Evolutionary conservation across 306 rosid genomes (phyloP).

Genomic region (Cucurbita ficifolia): DNA sequence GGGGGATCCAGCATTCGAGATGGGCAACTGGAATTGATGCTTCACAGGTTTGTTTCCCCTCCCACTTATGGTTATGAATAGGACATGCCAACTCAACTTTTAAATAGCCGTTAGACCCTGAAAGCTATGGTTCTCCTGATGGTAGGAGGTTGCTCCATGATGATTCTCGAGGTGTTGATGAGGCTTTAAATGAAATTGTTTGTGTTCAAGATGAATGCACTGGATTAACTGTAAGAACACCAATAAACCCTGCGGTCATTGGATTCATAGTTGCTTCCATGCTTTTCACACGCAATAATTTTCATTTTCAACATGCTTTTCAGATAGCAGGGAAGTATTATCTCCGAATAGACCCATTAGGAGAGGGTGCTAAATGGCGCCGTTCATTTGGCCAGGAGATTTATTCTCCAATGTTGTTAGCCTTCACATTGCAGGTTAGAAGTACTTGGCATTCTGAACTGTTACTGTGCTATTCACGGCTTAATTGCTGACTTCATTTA

Average conservation of each 20-base stretch:
- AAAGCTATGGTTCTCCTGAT: not conserved
- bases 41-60: constrained; percentile 20
- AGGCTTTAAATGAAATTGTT: constrained; percentile 64
- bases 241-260: not conserved
- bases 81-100: not conserved
- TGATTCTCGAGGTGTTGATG: constrained; percentile 72
- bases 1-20: constrained; percentile 30
- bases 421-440: constrained; percentile 50
- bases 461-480: not conserved
- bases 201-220: constrained; percentile 42
- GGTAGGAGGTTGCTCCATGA: constrained; percentile 59
- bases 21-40: constrained; percentile 37
- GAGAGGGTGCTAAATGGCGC: constrained; percentile 91
- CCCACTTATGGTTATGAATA: not conserved
- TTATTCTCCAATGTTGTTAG: constrained; percentile 62
- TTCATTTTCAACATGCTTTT: not conserved
- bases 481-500: not conserved
- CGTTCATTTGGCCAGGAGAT: constrained; percentile 78
- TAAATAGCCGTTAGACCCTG: not conserved
- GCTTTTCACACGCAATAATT: not conserved
- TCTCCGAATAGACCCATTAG: constrained; percentile 50
- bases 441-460: not conserved
- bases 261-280: not conserved
- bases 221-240: constrained; percentile 56
- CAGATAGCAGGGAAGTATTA: constrained; percentile 71